phyloP scores from a whole-genome alignment of 2,329 filamentous ascomycete genomes.

The Penicillium sp. region DNA sequence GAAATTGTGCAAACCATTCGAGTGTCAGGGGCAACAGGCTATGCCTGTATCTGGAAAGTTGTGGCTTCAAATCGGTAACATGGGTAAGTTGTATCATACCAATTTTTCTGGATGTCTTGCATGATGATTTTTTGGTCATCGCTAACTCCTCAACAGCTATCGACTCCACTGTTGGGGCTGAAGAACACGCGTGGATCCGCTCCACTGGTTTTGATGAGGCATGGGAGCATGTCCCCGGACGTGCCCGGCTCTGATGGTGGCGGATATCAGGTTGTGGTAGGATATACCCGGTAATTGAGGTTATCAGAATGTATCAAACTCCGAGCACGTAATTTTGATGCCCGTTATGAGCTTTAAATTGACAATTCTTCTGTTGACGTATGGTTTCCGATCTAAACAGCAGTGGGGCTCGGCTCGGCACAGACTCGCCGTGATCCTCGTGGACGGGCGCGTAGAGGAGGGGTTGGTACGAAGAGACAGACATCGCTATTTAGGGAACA shows the following conservation, averaged over 20 bases:
- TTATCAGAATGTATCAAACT: too few relatives aligned
- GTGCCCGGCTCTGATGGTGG: conserved; percentile 28
- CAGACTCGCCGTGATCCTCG: conserved; percentile 21
- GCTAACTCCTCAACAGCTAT: conserved; percentile 36
- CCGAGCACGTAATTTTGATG: background rate
- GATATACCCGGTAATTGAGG: background rate
- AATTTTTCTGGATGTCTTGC: background rate
- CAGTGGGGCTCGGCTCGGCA: conserved; percentile 21
- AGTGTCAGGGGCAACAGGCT: conserved; percentile 34
- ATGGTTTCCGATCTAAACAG: conserved; percentile 19
- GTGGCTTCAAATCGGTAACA: conserved; percentile 54
- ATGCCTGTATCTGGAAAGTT: conserved; percentile 49
- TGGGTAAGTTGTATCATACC: conserved; percentile 42
- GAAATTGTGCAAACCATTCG: conserved; percentile 51
- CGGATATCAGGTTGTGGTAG: background rate
- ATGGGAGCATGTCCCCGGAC: conserved; percentile 41
- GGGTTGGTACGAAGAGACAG: background rate
- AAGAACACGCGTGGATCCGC: conserved; percentile 43
- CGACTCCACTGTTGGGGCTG: conserved; percentile 43
- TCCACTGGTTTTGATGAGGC: conserved; percentile 51
- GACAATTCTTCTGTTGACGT: conserved; percentile 14
- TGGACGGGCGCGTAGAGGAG: background rate
- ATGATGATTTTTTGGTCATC: conserved; percentile 7
- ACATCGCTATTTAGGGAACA: background rate
- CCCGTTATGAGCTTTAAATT: conserved; percentile 6